phyloP scores from a whole-genome alignment of 2,329 filamentous ascomycete genomes.

The Colletotrichum spinosum region DNA sequence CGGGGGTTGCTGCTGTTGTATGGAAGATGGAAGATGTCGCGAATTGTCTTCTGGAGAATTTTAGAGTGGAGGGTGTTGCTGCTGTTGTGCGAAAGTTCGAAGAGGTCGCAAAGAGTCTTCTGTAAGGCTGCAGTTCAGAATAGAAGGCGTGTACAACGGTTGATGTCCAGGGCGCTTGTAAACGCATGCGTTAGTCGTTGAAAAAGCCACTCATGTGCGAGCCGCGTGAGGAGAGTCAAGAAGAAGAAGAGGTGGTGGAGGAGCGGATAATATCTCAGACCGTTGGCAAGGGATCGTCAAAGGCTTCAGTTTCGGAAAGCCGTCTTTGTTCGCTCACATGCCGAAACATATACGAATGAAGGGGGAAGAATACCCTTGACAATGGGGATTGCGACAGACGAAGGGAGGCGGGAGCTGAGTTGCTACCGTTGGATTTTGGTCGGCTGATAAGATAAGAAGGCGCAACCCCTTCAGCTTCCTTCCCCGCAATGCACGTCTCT shows the following conservation, averaged over 20 bases:
- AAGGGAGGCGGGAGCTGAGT: constrained; percentile 18
- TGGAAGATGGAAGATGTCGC: no score
- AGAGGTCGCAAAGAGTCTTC: background rate
- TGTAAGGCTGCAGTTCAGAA: background rate
- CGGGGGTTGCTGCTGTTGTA: no score
- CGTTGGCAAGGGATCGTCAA: constrained; percentile 1
- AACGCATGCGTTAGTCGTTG: constrained; percentile 30
- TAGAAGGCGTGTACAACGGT: constrained; percentile 3
- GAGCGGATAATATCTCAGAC: constrained; percentile 18
- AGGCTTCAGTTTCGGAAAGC: constrained; percentile 9
- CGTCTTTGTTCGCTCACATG: constrained; percentile 31
- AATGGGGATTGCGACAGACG: constrained; percentile 27
- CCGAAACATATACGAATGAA: constrained; percentile 21
- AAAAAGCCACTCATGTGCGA: constrained; percentile 23
- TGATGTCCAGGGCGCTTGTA: constrained; percentile 29
- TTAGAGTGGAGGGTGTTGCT: background rate
- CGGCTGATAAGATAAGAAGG: constrained; percentile 33
- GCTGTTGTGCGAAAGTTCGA: constrained; percentile 5
- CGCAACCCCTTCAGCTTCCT: background rate
- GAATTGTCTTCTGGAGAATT: background rate
- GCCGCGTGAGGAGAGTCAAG: constrained; percentile 36
- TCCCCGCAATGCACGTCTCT: constrained; percentile 25
- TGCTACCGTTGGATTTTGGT: constrained; percentile 6
- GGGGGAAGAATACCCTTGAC: constrained; percentile 8
- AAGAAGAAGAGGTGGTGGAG: background rate